These are phyloP conservation scores for Amanita phalloides DNA, from an alignment of 768 basidiomycete species.

Conservation along the genomic window DNA sequence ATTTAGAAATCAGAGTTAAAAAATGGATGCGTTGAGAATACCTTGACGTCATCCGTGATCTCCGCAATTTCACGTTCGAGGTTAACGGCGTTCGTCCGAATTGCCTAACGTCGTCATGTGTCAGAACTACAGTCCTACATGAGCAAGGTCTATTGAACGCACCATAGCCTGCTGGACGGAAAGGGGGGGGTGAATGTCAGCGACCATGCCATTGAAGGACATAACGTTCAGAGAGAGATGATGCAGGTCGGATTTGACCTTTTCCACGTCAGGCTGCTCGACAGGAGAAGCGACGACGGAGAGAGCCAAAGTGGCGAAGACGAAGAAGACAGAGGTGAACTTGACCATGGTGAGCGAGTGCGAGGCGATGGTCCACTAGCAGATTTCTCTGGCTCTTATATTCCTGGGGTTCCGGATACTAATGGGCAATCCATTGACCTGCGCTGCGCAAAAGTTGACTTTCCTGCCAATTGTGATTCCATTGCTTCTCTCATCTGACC, in stretches of 20 bases:
- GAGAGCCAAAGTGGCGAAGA: neutral
- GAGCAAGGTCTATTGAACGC: neutral
- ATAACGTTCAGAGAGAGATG: neutral
- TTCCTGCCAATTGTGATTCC: too few species aligned
- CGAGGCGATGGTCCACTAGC: neutral
- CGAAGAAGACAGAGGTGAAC: neutral
- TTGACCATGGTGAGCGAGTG: slow-evolving; percentile 1
- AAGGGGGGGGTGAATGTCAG: neutral
- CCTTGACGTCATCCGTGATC: neutral
- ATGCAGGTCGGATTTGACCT: neutral
- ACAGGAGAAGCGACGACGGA: slow-evolving; percentile 1
- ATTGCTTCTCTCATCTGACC: too few species aligned
- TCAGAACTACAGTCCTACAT: neutral
- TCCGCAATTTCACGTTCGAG: neutral
- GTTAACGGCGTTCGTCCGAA: neutral
- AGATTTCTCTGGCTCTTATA: neutral
- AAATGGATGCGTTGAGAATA: too few species aligned
- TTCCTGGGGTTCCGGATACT: neutral
- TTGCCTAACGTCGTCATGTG: neutral
- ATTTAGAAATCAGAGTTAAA: neutral
- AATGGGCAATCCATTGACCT: too few species aligned
- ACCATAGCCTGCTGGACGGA: neutral
- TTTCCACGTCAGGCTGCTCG: neutral
- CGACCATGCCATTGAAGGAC: neutral
- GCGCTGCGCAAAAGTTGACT: too few species aligned